Evolutionary conservation across 2,329 filamentous ascomycete species (phyloP), one percentile per base, ranked within the genome.

Genomic region (Cordyceps cicadae): DNA sequence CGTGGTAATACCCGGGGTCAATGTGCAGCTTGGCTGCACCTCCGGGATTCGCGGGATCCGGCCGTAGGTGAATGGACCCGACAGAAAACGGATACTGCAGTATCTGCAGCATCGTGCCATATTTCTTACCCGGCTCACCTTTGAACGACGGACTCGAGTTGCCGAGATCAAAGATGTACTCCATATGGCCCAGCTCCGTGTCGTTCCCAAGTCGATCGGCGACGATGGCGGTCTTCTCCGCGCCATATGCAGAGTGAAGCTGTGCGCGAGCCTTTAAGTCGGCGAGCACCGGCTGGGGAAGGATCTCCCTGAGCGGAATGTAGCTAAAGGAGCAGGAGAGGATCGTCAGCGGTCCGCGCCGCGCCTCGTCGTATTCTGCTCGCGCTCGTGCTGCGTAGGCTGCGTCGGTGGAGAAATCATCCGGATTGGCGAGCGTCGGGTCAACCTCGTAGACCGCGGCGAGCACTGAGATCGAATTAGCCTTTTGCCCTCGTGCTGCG

Each of bases 31-130:
- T 14, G 2, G 32, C 29, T 15, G 51, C 37, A 21, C 9, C 32
- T 0, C 74, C 75, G 12, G 54, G 68, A 60, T 57, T 69, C n/a
- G 67, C 68, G 51, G 29, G 70, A 45, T 21, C 65, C 49, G 12
- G 57, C 14, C 57, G 53, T 54, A 82, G 74, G 62, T 83, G 80
- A 11, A 82, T 71, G 2, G 71, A 76, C 0, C 81, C 81, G 3
- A 72, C 70, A 0, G 78, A 77, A 34, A 80, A 80, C 0, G 81
- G 80, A 66, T 82, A 80, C 62, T 81, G 79, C 1, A 82, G 68
- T 62, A 81, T 77, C 61, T 77, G 75, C 0, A 81, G 64, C 71
- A 81, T 75, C 3, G 76, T 79, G 9, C 71, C 77, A 60, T 81
- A 80, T 59, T 74, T 75, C 62, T 77, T 80, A 2, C 68, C 70